Base-by-base conservation (phyloP, 768 basidiomycete species). In the Kwoniella dejecticola region DNA sequence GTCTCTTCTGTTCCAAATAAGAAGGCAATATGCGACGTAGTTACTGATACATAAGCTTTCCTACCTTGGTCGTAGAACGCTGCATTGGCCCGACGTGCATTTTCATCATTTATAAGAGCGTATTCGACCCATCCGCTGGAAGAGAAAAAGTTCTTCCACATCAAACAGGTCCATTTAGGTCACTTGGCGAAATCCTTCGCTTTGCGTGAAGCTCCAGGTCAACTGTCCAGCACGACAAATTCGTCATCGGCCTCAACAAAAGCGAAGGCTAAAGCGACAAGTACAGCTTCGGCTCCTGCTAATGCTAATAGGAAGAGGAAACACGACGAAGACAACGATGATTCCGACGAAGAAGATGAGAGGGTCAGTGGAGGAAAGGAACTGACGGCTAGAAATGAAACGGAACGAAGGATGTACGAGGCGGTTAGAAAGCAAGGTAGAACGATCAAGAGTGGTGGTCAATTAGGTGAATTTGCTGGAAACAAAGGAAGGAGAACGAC, bases 81-180 rank as follows among this genome's bases (percentile, higher is more conserved):
- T 12, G 82, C 83, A 13, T 76, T 88, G 15, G 92, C 96, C 17
- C 85, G 90, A 27, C 88, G 84, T 69, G 96, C 93, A 0, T 99
- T 88, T 81, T 82, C 86, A 33, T 96, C 95, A 0, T 92, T 95
- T 77, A 87, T 97, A 82, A 85, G 95, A 55, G 96, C 96, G 0
- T 99, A 98, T 78, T 89, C 96, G 29, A 99, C 96, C 0, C 96
- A 99, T 80, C 94, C 96, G 0, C 85, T 89, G 15, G 87, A 88
- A 62, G 96, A 98, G 79, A 99, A 98, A 74, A 87, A 91, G 66
- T 90, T 98, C 53, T 99, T 99, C 82, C 94, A 98, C 79, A 87
- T 97, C 61, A 89, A 89, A 15, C 86, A 95, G 75, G 83, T 98
- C 8, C 96, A 99, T 75, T 84, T 96, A 44, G 96, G 96, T 1